Conservation (phyloP, 2,329 filamentous ascomycete species). For the Clonostachys chloroleuca region DNA sequence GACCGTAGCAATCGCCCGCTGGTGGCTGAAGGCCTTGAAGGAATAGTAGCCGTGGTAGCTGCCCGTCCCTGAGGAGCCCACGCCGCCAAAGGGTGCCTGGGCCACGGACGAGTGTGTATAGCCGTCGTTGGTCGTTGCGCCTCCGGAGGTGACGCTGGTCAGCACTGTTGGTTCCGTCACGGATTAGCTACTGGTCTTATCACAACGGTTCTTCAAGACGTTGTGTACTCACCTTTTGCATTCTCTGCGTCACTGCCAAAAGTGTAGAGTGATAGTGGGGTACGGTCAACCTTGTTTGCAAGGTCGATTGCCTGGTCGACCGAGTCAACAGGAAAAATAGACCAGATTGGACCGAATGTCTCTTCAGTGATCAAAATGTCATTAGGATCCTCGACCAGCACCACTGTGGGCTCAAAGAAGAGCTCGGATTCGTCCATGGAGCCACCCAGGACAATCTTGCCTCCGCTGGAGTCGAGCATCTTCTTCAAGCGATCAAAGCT, state of each 20-base stretch:
- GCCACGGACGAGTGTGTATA: constrained; percentile 35
- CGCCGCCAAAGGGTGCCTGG: constrained; percentile 41
- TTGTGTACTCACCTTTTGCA: constrained; percentile 53
- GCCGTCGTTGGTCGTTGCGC: constrained; percentile 45
- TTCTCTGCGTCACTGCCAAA: constrained; percentile 82
- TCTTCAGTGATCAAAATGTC: constrained; percentile 82
- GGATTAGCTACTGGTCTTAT: constrained; percentile 9
- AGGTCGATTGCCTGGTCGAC: constrained; percentile 83
- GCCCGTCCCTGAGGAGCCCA: constrained; percentile 42
- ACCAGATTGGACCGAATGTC: constrained; percentile 89
- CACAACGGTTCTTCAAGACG: neutral
- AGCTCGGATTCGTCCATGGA: constrained; percentile 73
- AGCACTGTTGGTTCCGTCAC: constrained; percentile 21
- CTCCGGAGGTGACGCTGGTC: constrained; percentile 36
- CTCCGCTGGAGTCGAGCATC: constrained; percentile 81
- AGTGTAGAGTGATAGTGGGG: constrained; percentile 77
- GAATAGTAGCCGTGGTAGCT: constrained; percentile 43
- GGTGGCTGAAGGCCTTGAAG: constrained; percentile 35
- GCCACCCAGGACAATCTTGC: constrained; percentile 85
- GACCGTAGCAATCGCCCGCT: constrained; percentile 26
- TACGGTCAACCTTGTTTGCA: constrained; percentile 76
- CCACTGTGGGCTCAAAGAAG: constrained; percentile 89
- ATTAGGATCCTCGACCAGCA: constrained; percentile 66
- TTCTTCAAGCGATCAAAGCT: constrained; percentile 82
- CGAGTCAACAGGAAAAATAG: constrained; percentile 71